Percentiles rank a stretch among this genome's conserved stretches.
Conservation (phyloP, 2,329 filamentous ascomycete species). For the Arthroderma uncinatum region DNA sequence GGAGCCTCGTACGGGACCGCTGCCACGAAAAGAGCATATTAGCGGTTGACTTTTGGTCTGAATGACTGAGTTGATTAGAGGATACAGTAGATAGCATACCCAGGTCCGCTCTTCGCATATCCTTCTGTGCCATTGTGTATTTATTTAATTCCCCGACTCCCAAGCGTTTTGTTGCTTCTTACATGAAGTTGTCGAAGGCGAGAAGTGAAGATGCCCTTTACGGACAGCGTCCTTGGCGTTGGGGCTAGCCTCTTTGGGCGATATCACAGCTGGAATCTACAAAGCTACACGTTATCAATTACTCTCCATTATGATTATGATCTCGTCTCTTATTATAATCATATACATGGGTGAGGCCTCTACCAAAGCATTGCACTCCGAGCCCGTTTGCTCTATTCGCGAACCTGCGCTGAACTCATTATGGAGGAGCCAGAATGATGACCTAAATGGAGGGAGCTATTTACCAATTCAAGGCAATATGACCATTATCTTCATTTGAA, state of each 20-base stretch:
- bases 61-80: neutral
- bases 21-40: slow-evolving; percentile 29
- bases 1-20: slow-evolving; percentile 84
- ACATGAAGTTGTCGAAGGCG: neutral
- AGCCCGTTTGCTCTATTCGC: too few relatives aligned
- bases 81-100: slow-evolving; percentile 40
- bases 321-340: too few relatives aligned
- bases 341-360: too few relatives aligned
- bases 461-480: neutral
- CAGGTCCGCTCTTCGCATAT: slow-evolving; percentile 64
- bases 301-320: too few relatives aligned
- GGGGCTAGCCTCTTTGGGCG: neutral
- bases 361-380: too few relatives aligned
- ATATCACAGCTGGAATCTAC: too few relatives aligned
- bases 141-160: neutral
- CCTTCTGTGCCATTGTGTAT: slow-evolving; percentile 52
- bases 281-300: too few relatives aligned
- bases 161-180: neutral
- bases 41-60: neutral
- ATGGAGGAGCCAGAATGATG: neutral
- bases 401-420: too few relatives aligned
- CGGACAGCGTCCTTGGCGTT: neutral
- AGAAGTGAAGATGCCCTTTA: neutral
- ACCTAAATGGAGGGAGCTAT: neutral
- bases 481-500: neutral